A percentile compares a stretch with the other conserved stretches of the same genome.
Evolutionary conservation across 1,139 yeast genomes (phyloP).

Genomic region (Pichia sp.): DNA sequence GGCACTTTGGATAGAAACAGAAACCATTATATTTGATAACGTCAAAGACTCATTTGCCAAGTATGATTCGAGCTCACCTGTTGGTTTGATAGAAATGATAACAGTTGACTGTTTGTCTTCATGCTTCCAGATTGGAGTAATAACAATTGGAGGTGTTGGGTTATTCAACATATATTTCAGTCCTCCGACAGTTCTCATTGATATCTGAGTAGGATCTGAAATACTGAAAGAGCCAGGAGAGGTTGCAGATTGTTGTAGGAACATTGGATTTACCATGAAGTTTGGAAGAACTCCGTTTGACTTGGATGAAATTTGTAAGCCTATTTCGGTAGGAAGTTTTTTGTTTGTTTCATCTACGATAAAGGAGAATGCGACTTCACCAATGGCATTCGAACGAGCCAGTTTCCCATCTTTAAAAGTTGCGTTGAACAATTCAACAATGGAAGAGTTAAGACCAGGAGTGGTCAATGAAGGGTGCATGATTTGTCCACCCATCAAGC

Average conservation of each 20-base stretch:
- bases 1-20: constrained; percentile 51
- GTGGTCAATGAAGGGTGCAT: constrained; percentile 53
- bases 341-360: constrained; percentile 30
- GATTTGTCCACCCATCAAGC: constrained; percentile 31
- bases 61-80: constrained; percentile 43
- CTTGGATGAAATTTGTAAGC: constrained; percentile 25
- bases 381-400: constrained; percentile 56
- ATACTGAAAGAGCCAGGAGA: constrained; percentile 30
- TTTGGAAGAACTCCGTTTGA: constrained; percentile 32
- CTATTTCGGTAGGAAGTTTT: constrained; percentile 29
- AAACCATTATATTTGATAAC: constrained; percentile 60
- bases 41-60: constrained; percentile 31
- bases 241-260: constrained; percentile 35
- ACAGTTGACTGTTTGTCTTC: constrained; percentile 82
- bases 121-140: constrained; percentile 85
- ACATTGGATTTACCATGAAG: constrained; percentile 41
- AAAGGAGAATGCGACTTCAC: constrained; percentile 76
- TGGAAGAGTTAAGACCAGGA: constrained; percentile 69
- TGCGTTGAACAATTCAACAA: constrained; percentile 80
- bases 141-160: constrained; percentile 58
- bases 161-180: constrained; percentile 58
- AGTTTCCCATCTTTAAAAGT: constrained; percentile 62
- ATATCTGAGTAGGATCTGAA: constrained; percentile 35
- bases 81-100: constrained; percentile 63
- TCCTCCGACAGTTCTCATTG: constrained; percentile 62